Conservation (phyloP, 352 stramenopile genomes). For the Phytopythium helicoides region DNA sequence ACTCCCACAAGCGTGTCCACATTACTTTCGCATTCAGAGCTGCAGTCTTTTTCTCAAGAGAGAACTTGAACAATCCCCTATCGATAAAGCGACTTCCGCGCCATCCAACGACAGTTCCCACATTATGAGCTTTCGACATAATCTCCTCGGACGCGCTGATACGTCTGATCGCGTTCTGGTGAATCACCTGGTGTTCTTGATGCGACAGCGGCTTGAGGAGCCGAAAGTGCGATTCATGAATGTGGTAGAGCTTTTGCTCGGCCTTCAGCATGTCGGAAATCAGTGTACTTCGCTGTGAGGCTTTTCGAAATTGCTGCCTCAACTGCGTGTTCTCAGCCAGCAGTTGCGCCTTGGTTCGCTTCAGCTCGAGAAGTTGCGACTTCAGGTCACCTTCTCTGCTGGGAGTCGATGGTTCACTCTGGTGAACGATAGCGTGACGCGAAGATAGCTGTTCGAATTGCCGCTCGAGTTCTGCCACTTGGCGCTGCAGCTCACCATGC, state of each 20-base stretch:
- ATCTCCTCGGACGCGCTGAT: constrained; percentile 12
- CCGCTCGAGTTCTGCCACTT: no score
- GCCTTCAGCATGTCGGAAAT: constrained; percentile 25
- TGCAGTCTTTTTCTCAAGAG: constrained; percentile 17
- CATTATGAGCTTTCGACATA: constrained; percentile 8
- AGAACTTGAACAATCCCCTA: constrained; percentile 17
- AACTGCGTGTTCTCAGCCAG: constrained; percentile 24
- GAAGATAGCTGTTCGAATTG: no score
- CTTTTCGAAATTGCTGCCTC: constrained; percentile 19
- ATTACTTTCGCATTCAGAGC: constrained; percentile 16
- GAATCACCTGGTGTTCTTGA: constrained; percentile 12
- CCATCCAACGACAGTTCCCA: constrained; percentile 22
- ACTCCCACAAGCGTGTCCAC: constrained; percentile 9
- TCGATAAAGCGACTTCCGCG: constrained; percentile 17
- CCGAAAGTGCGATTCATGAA: constrained; percentile 24
- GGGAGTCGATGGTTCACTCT: no score
- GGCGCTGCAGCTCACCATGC: no score
- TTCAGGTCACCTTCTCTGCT: background rate
- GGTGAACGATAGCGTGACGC: no score
- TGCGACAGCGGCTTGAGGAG: constrained; percentile 24
- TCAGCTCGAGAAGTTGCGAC: background rate
- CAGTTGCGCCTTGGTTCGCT: constrained; percentile 4
- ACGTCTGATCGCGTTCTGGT: constrained; percentile 9
- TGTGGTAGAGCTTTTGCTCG: constrained; percentile 29
- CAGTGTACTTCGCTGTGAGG: constrained; percentile 9